Conservation (phyloP, 306 rosid species). For the Lathyrus sativus region DNA sequence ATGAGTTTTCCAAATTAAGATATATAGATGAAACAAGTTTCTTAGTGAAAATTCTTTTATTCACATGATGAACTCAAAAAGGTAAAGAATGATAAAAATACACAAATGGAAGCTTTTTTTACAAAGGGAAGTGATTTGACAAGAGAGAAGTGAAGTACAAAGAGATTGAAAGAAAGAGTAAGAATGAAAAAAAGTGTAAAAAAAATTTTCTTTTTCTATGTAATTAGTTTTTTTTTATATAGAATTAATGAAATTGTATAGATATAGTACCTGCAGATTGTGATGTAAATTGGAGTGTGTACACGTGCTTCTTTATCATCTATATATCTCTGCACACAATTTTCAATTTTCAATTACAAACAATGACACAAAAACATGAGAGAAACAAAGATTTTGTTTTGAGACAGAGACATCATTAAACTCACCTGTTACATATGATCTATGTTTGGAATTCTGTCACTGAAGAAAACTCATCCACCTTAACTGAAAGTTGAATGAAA, state of each 20-base stretch:
- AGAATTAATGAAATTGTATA: constrained; percentile 32
- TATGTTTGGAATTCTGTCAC: constrained; percentile 44
- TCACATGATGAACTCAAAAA: not conserved
- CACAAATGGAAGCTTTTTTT: constrained; percentile 38
- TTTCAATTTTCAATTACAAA: constrained; percentile 28
- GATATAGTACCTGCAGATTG: constrained; percentile 54
- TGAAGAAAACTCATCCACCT: constrained; percentile 28
- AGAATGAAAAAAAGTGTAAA: constrained; percentile 27
- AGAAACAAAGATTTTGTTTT: not conserved
- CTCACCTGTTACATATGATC: constrained; percentile 44
- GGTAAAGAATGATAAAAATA: constrained; percentile 24
- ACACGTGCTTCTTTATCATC: constrained; percentile 79
- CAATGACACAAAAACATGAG: constrained; percentile 53
- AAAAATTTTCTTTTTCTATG: constrained; percentile 39
- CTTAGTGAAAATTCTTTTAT: constrained; percentile 1
- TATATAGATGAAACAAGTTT: constrained; percentile 6
- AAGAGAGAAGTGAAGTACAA: constrained; percentile 6
- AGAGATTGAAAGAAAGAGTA: constrained; percentile 10
- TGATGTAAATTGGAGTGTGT: constrained; percentile 55
- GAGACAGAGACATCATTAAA: constrained; percentile 32
- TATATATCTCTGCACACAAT: constrained; percentile 44
- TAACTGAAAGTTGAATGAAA: constrained; percentile 46
- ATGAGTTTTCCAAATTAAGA: not conserved
- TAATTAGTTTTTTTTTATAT: constrained; percentile 14
- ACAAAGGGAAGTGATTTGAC: constrained; percentile 9